phyloP scores from a whole-genome alignment of 352 stramenopile genomes.

The Sclerospora graminicola region DNA sequence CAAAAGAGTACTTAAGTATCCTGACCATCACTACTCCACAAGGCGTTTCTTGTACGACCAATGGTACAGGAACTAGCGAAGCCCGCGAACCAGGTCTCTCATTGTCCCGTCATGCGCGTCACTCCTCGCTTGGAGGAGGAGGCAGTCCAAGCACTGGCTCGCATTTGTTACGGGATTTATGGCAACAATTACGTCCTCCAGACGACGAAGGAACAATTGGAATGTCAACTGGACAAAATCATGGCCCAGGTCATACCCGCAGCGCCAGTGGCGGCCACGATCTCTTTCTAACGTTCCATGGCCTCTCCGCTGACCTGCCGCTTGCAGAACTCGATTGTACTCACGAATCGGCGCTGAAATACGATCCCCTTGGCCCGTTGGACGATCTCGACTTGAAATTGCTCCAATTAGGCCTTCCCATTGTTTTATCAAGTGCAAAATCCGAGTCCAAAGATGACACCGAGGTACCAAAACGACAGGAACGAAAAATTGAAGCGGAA shows the following conservation, averaged over 20 bases:
- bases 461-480: neutral
- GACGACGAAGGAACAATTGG: conserved; percentile 35
- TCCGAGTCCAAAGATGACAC: conserved; percentile 3
- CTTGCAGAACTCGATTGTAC: conserved; percentile 33
- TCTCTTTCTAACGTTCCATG: conserved; percentile 13
- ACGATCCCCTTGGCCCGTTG: conserved; percentile 18
- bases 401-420: conserved; percentile 38
- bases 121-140: conserved; percentile 19
- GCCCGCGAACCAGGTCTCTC: conserved; percentile 9
- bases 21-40: conserved; percentile 22
- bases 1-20: conserved; percentile 16
- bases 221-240: conserved; percentile 13
- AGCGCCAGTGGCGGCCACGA: conserved; percentile 21
- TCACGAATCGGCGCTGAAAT: neutral
- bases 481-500: conserved; percentile 2
- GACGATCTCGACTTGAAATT: conserved; percentile 58
- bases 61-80: conserved; percentile 4
- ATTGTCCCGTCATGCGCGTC: conserved; percentile 16
- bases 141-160: conserved; percentile 29
- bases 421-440: conserved; percentile 18
- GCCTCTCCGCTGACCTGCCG: conserved; percentile 14
- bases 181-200: conserved; percentile 63
- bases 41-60: conserved; percentile 7
- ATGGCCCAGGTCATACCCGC: conserved; percentile 11
- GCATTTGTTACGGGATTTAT: conserved; percentile 67